Percentiles rank a stretch among this genome's conserved stretches.
Evolutionary conservation across 164 flowering plant genomes (phyloP).

Genomic region (Sextonia rubra): DNA sequence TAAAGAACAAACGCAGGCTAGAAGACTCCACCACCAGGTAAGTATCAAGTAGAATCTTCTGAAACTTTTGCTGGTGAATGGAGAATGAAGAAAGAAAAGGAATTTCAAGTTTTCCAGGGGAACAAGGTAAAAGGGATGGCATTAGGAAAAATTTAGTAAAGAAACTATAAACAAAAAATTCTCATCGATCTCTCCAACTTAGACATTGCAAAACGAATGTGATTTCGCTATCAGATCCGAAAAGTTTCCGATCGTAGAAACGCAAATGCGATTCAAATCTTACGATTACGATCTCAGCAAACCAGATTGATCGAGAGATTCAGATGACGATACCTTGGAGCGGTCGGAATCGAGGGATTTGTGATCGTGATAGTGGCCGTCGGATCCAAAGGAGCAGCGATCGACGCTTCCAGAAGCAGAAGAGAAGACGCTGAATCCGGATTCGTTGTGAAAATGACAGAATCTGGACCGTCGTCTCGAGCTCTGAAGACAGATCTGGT

Average conservation of each 20-base stretch:
- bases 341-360: slow-evolving; percentile 42
- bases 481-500: slow-evolving; percentile 24
- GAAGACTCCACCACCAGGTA: not conserved
- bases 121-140: not conserved
- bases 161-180: not conserved
- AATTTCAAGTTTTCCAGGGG: not conserved
- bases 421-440: slow-evolving; percentile 33
- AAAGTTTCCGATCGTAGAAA: too few relatives aligned
- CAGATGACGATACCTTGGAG: too few relatives aligned
- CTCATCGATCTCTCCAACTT: too few relatives aligned
- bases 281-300: too few relatives aligned
- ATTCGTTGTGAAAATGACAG: slow-evolving; percentile 49
- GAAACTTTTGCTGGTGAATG: not conserved
- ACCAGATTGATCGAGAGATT: too few relatives aligned
- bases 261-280: too few relatives aligned
- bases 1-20: not conserved
- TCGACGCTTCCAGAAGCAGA: not conserved
- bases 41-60: not conserved
- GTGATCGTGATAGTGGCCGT: slow-evolving; percentile 51
- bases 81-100: not conserved
- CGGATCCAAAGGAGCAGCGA: slow-evolving; percentile 51
- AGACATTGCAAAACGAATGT: too few relatives aligned
- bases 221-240: too few relatives aligned
- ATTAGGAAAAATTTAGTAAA: not conserved
- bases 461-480: slow-evolving; percentile 73